Conservation (phyloP, 306 rosid species). For the Quercus robur region DNA sequence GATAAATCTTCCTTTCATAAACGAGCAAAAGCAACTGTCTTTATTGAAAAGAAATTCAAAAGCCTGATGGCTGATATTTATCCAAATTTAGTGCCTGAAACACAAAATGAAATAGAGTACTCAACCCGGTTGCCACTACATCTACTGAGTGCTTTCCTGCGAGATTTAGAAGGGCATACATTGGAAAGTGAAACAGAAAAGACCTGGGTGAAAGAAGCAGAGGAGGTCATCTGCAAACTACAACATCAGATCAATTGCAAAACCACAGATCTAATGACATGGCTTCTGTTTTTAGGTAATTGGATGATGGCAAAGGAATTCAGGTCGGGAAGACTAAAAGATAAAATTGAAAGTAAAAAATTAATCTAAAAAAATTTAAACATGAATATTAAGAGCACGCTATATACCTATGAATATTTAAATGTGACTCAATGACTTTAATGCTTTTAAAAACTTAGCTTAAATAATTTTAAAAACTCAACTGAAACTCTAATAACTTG, state of each 20-base stretch:
- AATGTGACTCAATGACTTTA: no score
- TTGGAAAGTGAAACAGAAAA: conserved; percentile 26
- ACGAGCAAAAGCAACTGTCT: background rate
- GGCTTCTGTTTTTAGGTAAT: background rate
- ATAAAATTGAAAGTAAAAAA: no score
- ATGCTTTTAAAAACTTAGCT: no score
- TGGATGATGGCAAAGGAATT: background rate
- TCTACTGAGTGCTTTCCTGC: conserved; percentile 20
- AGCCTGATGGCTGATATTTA: background rate
- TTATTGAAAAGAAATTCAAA: background rate
- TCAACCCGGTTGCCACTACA: conserved; percentile 3
- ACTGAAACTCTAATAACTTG: no score
- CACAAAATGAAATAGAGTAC: conserved; percentile 12
- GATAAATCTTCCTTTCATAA: background rate
- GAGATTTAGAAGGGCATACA: conserved; percentile 15
- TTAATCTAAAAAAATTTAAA: no score
- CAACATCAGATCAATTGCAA: background rate
- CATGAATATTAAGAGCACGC: no score
- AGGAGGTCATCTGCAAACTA: conserved; percentile 5
- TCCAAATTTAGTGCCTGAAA: background rate
- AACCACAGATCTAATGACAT: background rate
- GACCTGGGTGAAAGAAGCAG: conserved; percentile 25
- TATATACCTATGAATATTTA: no score
- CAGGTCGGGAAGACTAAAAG: no score
- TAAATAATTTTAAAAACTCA: no score